These are phyloP conservation scores for Neurospora sp. DNA, from an alignment of 495 filamentous ascomycete genomes.

Conservation along the genomic window DNA sequence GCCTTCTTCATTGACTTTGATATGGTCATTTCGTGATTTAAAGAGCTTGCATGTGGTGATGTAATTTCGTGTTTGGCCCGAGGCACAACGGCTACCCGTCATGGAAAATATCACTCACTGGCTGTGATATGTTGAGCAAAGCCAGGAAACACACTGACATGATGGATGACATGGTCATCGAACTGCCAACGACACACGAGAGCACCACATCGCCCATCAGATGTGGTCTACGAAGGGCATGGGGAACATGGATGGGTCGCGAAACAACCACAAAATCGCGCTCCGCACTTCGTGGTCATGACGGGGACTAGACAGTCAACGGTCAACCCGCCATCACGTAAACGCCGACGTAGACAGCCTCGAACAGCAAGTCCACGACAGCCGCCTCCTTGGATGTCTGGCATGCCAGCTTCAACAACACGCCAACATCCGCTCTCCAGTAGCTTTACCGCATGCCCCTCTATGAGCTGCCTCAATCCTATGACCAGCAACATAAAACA, in stretches of 20 bases:
- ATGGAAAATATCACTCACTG: background rate
- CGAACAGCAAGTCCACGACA: background rate
- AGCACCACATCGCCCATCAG: background rate
- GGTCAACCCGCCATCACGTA: background rate
- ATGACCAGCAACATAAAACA: too few species aligned
- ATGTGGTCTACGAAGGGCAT: background rate
- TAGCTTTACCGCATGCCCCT: too few species aligned
- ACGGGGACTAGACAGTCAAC: background rate
- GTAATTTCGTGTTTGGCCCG: background rate
- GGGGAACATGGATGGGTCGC: background rate
- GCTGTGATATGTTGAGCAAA: background rate
- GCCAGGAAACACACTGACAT: background rate
- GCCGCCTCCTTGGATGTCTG: too few species aligned
- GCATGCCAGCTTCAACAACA: too few species aligned
- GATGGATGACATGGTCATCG: background rate
- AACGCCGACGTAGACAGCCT: background rate
- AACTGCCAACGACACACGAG: background rate
- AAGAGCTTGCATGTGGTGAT: background rate
- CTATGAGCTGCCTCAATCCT: too few species aligned
- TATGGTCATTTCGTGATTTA: background rate
- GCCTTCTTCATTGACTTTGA: background rate
- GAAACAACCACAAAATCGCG: background rate
- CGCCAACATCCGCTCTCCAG: too few species aligned
- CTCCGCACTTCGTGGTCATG: background rate
- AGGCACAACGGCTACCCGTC: too few species aligned